Base-by-base conservation (phyloP, 805 yeast species). In the Komagataella phaffii region DNA sequence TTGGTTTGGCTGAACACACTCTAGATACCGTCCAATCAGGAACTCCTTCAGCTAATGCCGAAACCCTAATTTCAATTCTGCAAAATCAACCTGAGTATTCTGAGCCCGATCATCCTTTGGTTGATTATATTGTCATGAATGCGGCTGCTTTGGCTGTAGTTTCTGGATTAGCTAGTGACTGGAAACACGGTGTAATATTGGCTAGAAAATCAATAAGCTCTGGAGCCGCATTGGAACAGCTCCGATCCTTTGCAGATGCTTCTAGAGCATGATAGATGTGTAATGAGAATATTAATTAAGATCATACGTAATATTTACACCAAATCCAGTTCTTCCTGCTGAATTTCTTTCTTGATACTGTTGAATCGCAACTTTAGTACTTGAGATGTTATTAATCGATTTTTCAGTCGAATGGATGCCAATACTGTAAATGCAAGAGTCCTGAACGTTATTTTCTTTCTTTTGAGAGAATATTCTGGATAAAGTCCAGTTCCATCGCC, bases 81-180 rank as follows among this genome's bases (percentile, higher is more conserved):
- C 58, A 59, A 10, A 72, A 78, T 51, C 40, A 30, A 30, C 40
- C 40, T 30, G 76, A 77, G 54, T 61, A 70, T 47, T 68, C 72
- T 4, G 66, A 70, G 44, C 54, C 65, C 1, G 79, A 69, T 52
- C 71, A 80, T 53, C 87, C 98, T 3, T 67, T 90, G 14, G 80
- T 83, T 50, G 96, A 93, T 67, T 93, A 90, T 67, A 93, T 93
- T n/a, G 65, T 91, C 53, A 67, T 93, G 75, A 93, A 93, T 65
- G 75, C 95, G 18, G 90, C 90, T 3, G 96, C 96, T 0, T 69
- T 93, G 53, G 90, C 91, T 1, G 87, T 85, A 30, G 79, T 89
- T 21, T 75, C 84, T 10, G 96, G 95, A 2, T 62, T 71, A 6
- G 81, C 88, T 2, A 64, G 64, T 21, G 67, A 75, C 57, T 93